These are phyloP conservation scores for Crotalaria pallida DNA, from an alignment of 306 rosid species.

Conservation along the genomic window DNA sequence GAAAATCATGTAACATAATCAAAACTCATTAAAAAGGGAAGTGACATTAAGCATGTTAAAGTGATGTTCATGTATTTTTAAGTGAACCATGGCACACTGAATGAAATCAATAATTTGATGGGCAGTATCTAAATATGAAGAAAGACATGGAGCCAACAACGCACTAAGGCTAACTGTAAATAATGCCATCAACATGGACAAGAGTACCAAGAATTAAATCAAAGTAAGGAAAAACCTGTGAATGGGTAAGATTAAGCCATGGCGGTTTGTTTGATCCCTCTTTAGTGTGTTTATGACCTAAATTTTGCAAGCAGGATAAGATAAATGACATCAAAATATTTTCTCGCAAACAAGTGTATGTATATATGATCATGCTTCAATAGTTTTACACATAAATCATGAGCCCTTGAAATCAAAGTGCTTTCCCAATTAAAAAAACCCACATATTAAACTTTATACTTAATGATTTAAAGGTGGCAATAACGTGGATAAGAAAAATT, in stretches of 20 bases:
- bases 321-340: not conserved
- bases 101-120: not conserved
- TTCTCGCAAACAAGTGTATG: not conserved
- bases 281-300: constrained; percentile 76
- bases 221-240: constrained; percentile 48
- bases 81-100: not conserved
- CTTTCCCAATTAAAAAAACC: not conserved
- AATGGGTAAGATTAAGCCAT: constrained; percentile 67
- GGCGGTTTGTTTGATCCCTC: constrained; percentile 92
- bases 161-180: not conserved
- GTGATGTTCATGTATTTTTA: not conserved
- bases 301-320: constrained; percentile 9
- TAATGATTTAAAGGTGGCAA: not conserved
- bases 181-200: not conserved
- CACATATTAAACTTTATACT: not conserved
- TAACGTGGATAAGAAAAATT: not conserved
- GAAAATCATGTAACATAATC: constrained; percentile 18
- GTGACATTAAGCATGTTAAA: not conserved
- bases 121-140: not conserved
- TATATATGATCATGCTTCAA: constrained; percentile 2
- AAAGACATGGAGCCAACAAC: not conserved
- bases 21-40: not conserved
- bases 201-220: not conserved
- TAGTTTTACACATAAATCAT: not conserved
- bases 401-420: not conserved